Evolutionary conservation across 352 stramenopile genomes (phyloP).

Genomic region (Phytophthora megakarya): DNA sequence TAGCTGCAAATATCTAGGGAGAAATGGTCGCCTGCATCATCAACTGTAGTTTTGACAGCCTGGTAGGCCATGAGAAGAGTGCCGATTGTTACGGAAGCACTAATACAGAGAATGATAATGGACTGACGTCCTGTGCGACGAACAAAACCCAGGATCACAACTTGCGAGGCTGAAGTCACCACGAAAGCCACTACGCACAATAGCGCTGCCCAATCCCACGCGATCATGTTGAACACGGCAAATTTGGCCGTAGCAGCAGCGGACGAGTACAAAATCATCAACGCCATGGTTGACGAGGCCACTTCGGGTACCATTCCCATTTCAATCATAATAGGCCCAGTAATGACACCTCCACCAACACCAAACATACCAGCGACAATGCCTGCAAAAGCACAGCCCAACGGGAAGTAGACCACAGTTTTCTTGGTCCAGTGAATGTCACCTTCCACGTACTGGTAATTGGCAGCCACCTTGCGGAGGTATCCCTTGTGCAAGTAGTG

Average conservation of each 20-base stretch:
- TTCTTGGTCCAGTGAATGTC: constrained; percentile 47
- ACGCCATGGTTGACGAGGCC: constrained; percentile 45
- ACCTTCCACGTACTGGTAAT: constrained; percentile 39
- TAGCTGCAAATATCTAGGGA: constrained; percentile 41
- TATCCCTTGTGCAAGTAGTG: constrained; percentile 38
- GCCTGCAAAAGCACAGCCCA: constrained; percentile 39
- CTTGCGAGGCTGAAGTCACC: constrained; percentile 53
- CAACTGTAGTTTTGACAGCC: constrained; percentile 49
- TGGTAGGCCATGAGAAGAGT: constrained; percentile 53
- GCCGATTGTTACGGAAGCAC: constrained; percentile 39
- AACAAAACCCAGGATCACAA: constrained; percentile 52
- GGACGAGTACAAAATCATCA: constrained; percentile 60
- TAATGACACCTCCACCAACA: constrained; percentile 60
- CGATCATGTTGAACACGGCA: constrained; percentile 51
- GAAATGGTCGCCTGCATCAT: constrained; percentile 40
- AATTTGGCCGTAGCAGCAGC: constrained; percentile 51
- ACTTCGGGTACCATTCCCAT: constrained; percentile 61
- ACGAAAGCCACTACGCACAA: constrained; percentile 49
- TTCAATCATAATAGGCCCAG: constrained; percentile 64
- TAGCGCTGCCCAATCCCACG: constrained; percentile 45
- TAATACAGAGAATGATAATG: constrained; percentile 61
- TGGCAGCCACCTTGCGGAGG: constrained; percentile 37
- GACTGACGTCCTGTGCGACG: constrained; percentile 49
- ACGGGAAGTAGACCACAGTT: constrained; percentile 43
- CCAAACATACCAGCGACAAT: constrained; percentile 57